A percentile compares a stretch with the other conserved stretches of the same genome.
Conservation (phyloP, 169 alveolate species). For the Theileria annulata region DNA sequence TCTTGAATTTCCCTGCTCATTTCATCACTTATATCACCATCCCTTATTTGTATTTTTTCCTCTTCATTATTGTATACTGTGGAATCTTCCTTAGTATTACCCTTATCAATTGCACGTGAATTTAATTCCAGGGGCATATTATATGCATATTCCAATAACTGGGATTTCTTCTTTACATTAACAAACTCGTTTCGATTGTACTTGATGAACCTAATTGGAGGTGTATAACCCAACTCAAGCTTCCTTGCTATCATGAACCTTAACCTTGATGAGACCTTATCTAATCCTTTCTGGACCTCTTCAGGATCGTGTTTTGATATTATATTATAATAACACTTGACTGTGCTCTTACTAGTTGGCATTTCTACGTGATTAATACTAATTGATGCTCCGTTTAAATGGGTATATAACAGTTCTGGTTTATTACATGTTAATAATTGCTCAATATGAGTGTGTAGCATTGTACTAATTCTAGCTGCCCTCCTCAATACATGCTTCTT, state of each 20-base stretch:
- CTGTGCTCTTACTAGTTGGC: conserved; percentile 69
- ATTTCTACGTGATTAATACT: conserved; percentile 73
- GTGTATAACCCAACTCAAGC: conserved; percentile 79
- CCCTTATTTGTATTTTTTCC: not conserved
- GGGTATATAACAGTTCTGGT: conserved; percentile 62
- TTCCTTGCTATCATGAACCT: conserved; percentile 74
- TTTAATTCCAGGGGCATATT: conserved; percentile 33
- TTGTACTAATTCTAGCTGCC: conserved; percentile 66
- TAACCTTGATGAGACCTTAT: conserved; percentile 63
- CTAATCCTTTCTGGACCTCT: conserved; percentile 63
- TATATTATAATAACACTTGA: conserved; percentile 72
- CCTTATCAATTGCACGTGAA: not conserved
- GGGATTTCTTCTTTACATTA: conserved; percentile 18
- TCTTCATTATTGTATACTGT: not conserved
- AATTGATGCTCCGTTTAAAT: conserved; percentile 69
- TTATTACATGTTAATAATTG: conserved; percentile 71
- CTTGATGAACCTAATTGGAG: conserved; percentile 72
- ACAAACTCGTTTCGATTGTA: conserved; percentile 34
- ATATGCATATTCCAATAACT: conserved; percentile 34
- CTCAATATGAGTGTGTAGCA: conserved; percentile 72
- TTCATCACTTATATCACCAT: conserved; percentile 5
- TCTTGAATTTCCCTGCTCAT: conserved; percentile 11
- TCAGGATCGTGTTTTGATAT: conserved; percentile 54
- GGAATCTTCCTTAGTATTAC: not conserved
- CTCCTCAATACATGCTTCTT: conserved; percentile 72